phyloP scores from a whole-genome alignment of 2,329 filamentous ascomycete species.

The Pseudogymnoascus sp. region DNA sequence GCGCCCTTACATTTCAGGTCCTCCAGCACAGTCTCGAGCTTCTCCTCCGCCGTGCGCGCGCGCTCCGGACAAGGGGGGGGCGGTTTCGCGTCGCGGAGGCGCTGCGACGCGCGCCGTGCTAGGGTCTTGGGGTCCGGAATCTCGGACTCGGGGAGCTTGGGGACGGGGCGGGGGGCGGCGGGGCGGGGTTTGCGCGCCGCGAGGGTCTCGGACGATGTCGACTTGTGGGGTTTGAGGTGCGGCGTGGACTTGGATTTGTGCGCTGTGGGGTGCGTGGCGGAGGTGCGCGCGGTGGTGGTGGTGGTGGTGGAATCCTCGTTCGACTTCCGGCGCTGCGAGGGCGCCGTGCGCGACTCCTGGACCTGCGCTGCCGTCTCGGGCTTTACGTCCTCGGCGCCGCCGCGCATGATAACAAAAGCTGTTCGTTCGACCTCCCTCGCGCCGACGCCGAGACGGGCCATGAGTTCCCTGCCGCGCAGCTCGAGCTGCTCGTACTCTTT shows the following conservation, averaged over 20 bases:
- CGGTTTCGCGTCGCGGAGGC: background rate
- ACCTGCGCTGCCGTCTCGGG: background rate
- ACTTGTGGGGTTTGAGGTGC: background rate
- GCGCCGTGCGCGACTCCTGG: background rate
- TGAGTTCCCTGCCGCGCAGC: slow-evolving; percentile 34
- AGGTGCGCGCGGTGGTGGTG: background rate
- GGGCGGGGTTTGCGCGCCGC: background rate
- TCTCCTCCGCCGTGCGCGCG: background rate
- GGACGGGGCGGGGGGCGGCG: background rate
- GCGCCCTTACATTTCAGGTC: background rate
- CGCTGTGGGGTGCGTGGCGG: background rate
- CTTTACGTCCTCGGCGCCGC: background rate
- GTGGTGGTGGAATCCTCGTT: background rate
- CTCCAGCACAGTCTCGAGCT: background rate
- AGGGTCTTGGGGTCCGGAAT: background rate
- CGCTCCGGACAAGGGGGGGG: background rate
- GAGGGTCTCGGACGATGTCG: background rate
- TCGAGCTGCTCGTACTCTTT: slow-evolving; percentile 59
- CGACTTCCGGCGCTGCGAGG: background rate
- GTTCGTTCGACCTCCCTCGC: slow-evolving; percentile 62
- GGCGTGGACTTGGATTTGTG: background rate
- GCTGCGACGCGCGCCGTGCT: background rate
- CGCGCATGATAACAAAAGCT: slow-evolving; percentile 54
- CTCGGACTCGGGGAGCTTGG: background rate
- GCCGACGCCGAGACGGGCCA: slow-evolving; percentile 41